phyloP scores from a whole-genome alignment of 352 stramenopile genomes.

The Peronospora farinosa region DNA sequence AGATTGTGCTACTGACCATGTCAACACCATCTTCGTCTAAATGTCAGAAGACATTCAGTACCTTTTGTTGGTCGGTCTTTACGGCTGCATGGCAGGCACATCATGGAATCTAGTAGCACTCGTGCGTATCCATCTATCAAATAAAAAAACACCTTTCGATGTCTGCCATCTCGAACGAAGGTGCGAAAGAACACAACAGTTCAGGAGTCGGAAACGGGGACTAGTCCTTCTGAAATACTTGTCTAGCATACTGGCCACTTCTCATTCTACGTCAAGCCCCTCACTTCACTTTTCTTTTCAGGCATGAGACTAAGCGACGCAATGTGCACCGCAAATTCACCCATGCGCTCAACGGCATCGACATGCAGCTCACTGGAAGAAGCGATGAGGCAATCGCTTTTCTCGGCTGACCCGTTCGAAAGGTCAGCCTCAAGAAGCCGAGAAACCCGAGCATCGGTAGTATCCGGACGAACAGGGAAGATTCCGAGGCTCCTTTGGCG shows the following conservation, averaged over 20 bases:
- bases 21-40: conserved; percentile 15
- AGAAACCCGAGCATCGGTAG: conserved; percentile 13
- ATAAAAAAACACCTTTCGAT: background rate
- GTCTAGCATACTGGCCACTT: conserved; percentile 26
- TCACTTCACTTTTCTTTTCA: conserved; percentile 1
- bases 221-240: conserved; percentile 21
- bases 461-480: conserved; percentile 4
- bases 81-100: conserved; percentile 3
- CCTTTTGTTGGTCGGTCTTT: conserved; percentile 6
- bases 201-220: conserved; percentile 14
- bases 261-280: conserved; percentile 16
- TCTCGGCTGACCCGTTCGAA: conserved; percentile 20
- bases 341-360: conserved; percentile 28
- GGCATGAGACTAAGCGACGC: conserved; percentile 28
- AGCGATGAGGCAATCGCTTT: conserved; percentile 25
- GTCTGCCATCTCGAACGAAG: conserved; percentile 16
- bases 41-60: conserved; percentile 8
- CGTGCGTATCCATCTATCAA: conserved; percentile 15
- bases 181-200: conserved; percentile 24
- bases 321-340: conserved; percentile 14
- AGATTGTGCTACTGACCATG: conserved; percentile 11
- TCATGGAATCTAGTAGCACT: conserved; percentile 12
- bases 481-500: conserved; percentile 23
- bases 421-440: conserved; percentile 11
- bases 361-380: conserved; percentile 31